These are phyloP conservation scores for Plasmodium inui DNA, from an alignment of 169 alveolate species.

Conservation along the genomic window DNA sequence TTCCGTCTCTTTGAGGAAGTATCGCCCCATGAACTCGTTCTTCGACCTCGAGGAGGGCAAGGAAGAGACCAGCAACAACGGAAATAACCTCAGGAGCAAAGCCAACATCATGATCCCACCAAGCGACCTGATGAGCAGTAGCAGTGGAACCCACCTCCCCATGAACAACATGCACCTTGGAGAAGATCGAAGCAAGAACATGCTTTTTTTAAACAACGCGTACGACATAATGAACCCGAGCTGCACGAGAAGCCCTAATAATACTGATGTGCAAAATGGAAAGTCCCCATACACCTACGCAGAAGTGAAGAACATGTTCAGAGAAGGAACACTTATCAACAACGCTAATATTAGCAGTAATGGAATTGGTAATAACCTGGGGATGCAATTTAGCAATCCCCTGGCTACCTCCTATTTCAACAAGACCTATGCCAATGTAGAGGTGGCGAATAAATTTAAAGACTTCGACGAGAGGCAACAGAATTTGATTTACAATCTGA, in stretches of 20 bases:
- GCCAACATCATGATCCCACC: not conserved
- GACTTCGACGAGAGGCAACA: slow-evolving; percentile 4
- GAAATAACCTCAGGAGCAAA: not conserved
- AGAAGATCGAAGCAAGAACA: not conserved
- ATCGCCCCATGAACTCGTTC: not conserved
- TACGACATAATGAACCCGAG: slow-evolving; percentile 1
- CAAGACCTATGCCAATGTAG: not conserved
- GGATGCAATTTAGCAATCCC: not conserved
- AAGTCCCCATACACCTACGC: not conserved
- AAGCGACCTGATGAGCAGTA: slow-evolving; percentile 12
- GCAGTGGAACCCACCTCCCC: not conserved
- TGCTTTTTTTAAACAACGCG: slow-evolving; percentile 15
- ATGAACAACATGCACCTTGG: not conserved
- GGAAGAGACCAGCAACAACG: not conserved
- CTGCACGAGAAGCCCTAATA: not conserved
- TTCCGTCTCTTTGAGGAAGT: slow-evolving; percentile 26
- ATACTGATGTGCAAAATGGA: not conserved
- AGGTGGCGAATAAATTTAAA: not conserved
- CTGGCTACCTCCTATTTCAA: not conserved
- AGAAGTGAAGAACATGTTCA: not conserved
- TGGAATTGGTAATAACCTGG: not conserved
- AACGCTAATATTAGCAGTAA: not conserved
- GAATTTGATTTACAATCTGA: not conserved
- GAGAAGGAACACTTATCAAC: not conserved
- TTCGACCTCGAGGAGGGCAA: slow-evolving; percentile 20